Evolutionary conservation across 179 eudicot species (phyloP), one percentile per base, ranked within the genome.

Genomic region (Gypsophila paniculata): DNA sequence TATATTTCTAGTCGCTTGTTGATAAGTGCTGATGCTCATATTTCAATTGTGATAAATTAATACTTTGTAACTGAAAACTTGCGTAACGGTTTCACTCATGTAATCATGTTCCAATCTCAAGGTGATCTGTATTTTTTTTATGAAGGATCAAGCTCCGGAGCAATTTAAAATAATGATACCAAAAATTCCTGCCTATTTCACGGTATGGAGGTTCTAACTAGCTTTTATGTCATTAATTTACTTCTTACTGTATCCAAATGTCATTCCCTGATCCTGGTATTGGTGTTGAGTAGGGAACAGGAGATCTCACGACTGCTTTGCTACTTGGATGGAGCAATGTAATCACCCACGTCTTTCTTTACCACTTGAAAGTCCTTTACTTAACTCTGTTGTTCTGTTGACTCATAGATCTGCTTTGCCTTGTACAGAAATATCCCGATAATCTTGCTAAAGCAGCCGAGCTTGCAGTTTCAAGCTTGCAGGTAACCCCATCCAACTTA

Each of bases 251-350:
- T 12, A 39, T 52, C 53, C 26, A 8, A 39, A 11, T 71, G 39
- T 26, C 52, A 51, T 36, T 39, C 44, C 70, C 64, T 72, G 70
- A 79, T 49, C 61, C 18, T 71, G 53, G 38, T 52, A 54, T 17
- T 25, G 60, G 59, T 21, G 6, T 75, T 74, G 42, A 81, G 82
- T 77, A 93, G 98, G 98, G 98, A 73, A 93, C 98, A 7, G 98
- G 98, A 81, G 98, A 93, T 77, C 81, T 93, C 18, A 89, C 69
- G 72, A 90, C 98, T 65, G 96, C 98, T 14, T 81, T 93, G 58
- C 81, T 93, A 74, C 96, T 93, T 53, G 98, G 98, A 69, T 93
- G 98, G 98, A 93, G 95, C 85, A 93, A 93, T 84, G 98, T 92
- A 88, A 87, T 67, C 23, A 21, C 8, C 53, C 72, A 23, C 60